phyloP scores from a whole-genome alignment of 1,139 yeast genomes.

The Arxiozyma heterogenica region DNA sequence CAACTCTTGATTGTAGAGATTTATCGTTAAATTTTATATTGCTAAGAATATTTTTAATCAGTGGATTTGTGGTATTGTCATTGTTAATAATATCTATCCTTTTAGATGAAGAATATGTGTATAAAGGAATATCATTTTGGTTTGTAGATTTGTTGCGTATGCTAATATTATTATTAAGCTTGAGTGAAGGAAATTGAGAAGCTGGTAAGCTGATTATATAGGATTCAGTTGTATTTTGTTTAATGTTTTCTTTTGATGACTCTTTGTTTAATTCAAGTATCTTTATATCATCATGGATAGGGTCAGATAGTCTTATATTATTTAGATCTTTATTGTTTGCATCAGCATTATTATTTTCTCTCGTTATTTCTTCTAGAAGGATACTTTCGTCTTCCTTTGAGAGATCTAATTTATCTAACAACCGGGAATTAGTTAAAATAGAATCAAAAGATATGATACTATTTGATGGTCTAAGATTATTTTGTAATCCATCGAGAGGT shows the following conservation, averaged over 20 bases:
- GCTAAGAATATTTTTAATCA: constrained; percentile 9
- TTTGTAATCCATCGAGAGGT: constrained; percentile 2
- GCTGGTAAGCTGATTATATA: constrained; percentile 23
- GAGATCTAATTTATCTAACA: constrained; percentile 28
- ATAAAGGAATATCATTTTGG: background rate
- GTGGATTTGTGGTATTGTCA: background rate
- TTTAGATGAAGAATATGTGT: background rate
- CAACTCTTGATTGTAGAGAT: constrained; percentile 17
- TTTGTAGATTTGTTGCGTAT: constrained; percentile 3
- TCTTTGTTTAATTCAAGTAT: background rate
- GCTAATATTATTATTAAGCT: constrained; percentile 8
- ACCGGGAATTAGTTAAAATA: constrained; percentile 23
- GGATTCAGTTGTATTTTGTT: background rate
- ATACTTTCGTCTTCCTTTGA: constrained; percentile 26
- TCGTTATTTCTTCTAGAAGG: constrained; percentile 21
- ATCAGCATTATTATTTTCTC: constrained; percentile 12
- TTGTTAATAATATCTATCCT: background rate
- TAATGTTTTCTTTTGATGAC: background rate
- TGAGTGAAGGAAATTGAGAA: constrained; percentile 26
- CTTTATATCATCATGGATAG: background rate
- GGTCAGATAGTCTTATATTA: background rate
- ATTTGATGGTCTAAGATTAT: background rate
- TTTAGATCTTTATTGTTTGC: background rate
- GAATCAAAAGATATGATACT: constrained; percentile 24
- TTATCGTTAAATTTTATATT: constrained; percentile 14